Evolutionary conservation across 2,329 filamentous ascomycete genomes (phyloP), one percentile per base, ranked within the genome.

Genomic region (Scedosporium aurantiacum): DNA sequence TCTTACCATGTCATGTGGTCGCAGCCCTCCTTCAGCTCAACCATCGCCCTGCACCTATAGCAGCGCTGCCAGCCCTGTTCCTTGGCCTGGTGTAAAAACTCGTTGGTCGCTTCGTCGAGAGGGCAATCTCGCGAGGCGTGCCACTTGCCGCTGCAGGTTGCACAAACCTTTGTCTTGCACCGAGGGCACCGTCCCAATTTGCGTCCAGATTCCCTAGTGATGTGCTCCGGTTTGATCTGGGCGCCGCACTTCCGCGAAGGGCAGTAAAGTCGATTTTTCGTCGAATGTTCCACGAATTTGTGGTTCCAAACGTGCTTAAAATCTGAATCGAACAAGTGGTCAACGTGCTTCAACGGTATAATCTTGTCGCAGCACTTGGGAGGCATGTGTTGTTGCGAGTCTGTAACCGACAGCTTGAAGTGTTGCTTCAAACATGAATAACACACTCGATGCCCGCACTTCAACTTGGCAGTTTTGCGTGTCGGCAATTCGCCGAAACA

Each of bases 1-100:
- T 74, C 83, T 74, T 77, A 89, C 87, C 91, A 96, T 28, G 85
- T 91, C 84, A 95, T 93, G 70, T 93, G 91, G 73, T 93, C 92
- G 73, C 88, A 91, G 54, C 90, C 90, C 71, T 93, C 89, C 66
- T 87, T 87, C 58, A 91, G 75, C 71, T 95, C 89, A 54, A 95
- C 88, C 77, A 89, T 80, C 45, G 82, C 78, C 65, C 81, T 83
- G 74, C 91, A 96, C 64, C 79, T 85, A 69, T 85, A 86, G 71
- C 90, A 96, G 56, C 84, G 79, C 71, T 90, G 86, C 86, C 87
- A 92, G 25, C 88, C 87, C 60, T 86, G 78, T 27, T 85, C 77
- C 66, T 85, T 83, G 5, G 86, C 86, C 63, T 87, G 78, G 23
- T 64, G 63, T 3, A 90, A 75, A n/a, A 89, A 77, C 45, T 75